phyloP scores from a whole-genome alignment of 352 stramenopile species.

The Phytopythium montanum region DNA sequence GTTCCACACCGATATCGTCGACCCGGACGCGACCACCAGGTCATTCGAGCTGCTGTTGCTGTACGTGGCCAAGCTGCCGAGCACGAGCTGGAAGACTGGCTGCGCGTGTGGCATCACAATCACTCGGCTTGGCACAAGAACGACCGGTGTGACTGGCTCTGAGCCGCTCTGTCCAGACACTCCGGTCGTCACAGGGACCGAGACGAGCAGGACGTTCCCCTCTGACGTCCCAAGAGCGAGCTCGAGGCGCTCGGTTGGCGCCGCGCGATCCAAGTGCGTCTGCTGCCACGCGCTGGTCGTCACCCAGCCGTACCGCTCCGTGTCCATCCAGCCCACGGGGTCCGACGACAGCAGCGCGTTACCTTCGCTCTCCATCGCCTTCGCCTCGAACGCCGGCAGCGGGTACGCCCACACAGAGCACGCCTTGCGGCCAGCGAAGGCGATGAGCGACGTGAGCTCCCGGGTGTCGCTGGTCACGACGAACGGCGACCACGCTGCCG shows the following conservation, averaged over 20 bases:
- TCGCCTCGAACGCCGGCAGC: slow-evolving; percentile 32
- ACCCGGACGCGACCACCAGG: slow-evolving; percentile 58
- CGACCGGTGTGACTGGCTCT: slow-evolving; percentile 2
- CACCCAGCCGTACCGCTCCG: slow-evolving; percentile 71
- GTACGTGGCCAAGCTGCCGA: slow-evolving; percentile 49
- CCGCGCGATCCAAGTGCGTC: slow-evolving; percentile 31
- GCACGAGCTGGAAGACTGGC: slow-evolving; percentile 52
- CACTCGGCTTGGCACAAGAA: slow-evolving; percentile 32
- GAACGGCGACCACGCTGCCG: slow-evolving; percentile 71
- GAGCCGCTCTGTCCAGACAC: slow-evolving; percentile 10
- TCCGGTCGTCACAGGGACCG: slow-evolving; percentile 24
- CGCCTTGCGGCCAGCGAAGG: slow-evolving; percentile 54
- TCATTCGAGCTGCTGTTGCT: slow-evolving; percentile 47
- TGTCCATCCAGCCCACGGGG: slow-evolving; percentile 59
- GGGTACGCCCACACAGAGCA: slow-evolving; percentile 71
- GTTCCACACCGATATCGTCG: slow-evolving; percentile 71
- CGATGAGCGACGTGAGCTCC: slow-evolving; percentile 57
- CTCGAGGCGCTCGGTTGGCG: slow-evolving; percentile 16
- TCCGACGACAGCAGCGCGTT: slow-evolving; percentile 27
- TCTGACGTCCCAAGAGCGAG: slow-evolving; percentile 61
- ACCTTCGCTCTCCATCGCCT: slow-evolving; percentile 12
- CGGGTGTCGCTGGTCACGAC: slow-evolving; percentile 37
- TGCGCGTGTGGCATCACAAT: slow-evolving; percentile 54
- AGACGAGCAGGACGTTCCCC: slow-evolving; percentile 52
- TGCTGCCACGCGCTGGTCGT: slow-evolving; percentile 65